phyloP scores from a whole-genome alignment of 257 asterid species.

The Lithospermum erythrorhizon region DNA sequence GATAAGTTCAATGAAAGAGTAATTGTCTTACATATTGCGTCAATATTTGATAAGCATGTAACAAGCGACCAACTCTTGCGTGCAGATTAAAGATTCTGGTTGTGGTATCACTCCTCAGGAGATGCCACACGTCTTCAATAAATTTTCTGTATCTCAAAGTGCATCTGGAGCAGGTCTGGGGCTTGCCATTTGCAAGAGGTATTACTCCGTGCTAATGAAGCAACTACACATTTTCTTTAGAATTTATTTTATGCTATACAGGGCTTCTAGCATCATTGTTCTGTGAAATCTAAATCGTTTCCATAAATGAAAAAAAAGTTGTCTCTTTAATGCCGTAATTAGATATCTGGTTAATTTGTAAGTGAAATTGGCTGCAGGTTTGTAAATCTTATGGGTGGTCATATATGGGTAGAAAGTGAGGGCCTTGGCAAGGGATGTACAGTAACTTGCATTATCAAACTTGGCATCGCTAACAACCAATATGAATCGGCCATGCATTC shows the following conservation, averaged over 20 bases:
- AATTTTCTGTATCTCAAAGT: slow-evolving; percentile 25
- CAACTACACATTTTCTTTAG: neutral
- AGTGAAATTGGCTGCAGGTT: slow-evolving; percentile 27
- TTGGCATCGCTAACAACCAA: slow-evolving; percentile 24
- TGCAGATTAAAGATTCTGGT: slow-evolving; percentile 57
- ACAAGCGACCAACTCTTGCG: neutral
- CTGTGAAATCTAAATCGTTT: no score
- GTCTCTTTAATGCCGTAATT: no score
- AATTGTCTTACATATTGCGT: neutral
- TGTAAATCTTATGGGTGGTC: slow-evolving; percentile 56
- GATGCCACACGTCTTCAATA: slow-evolving; percentile 49
- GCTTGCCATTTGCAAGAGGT: slow-evolving; percentile 70
- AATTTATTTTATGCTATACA: neutral
- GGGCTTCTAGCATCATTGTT: neutral
- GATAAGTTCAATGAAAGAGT: no score
- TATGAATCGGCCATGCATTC: slow-evolving; percentile 11
- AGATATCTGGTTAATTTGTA: no score
- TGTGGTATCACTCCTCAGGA: slow-evolving; percentile 48
- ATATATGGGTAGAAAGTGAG: slow-evolving; percentile 53
- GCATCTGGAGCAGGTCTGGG: slow-evolving; percentile 50
- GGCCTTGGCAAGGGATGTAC: slow-evolving; percentile 54
- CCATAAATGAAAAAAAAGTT: no score
- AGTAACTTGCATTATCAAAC: slow-evolving; percentile 32
- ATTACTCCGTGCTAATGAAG: slow-evolving; percentile 3
- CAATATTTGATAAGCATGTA: neutral